phyloP scores from a whole-genome alignment of 75 land plant genomes.

The Isoetes taiwanensis region DNA sequence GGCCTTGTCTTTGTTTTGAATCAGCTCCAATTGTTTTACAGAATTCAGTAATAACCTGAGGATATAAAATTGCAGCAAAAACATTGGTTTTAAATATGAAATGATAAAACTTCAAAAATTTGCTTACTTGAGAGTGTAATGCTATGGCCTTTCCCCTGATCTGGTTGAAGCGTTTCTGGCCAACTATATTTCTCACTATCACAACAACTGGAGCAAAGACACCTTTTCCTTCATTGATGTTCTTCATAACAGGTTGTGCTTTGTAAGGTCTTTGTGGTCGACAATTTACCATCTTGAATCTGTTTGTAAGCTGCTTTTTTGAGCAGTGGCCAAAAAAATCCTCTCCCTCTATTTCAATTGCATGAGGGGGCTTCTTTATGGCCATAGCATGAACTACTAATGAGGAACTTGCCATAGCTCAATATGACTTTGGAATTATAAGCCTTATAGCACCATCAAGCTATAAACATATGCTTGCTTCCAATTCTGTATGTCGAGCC shows the following conservation, averaged over 20 bases:
- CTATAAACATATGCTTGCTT: too few relatives aligned
- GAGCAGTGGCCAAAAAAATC: too few relatives aligned
- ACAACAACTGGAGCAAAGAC: conserved; percentile 84
- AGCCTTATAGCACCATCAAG: too few relatives aligned
- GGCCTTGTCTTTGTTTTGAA: conserved; percentile 77
- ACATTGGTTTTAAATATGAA: neutral
- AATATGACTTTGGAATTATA: too few relatives aligned
- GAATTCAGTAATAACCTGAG: conserved; percentile 95
- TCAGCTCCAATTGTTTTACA: conserved; percentile 93
- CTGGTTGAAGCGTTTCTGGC: conserved; percentile 77
- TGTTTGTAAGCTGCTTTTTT: too few relatives aligned
- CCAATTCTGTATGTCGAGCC: too few relatives aligned
- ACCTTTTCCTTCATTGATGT: conserved; percentile 80
- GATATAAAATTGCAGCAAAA: too few relatives aligned
- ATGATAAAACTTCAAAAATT: neutral
- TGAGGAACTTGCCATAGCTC: too few relatives aligned
- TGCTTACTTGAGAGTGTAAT: conserved; percentile 95
- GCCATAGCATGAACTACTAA: too few relatives aligned
- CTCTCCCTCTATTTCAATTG: too few relatives aligned
- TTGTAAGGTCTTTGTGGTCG: conserved; percentile 13
- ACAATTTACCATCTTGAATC: too few relatives aligned
- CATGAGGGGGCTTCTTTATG: too few relatives aligned
- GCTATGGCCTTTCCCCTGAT: conserved; percentile 92
- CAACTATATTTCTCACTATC: conserved; percentile 45
- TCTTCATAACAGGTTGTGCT: conserved; percentile 40